Evolutionary conservation across 2,329 filamentous ascomycete genomes (phyloP), one percentile per base, ranked within the genome.

Genomic region (Albifimbria verrucaria): DNA sequence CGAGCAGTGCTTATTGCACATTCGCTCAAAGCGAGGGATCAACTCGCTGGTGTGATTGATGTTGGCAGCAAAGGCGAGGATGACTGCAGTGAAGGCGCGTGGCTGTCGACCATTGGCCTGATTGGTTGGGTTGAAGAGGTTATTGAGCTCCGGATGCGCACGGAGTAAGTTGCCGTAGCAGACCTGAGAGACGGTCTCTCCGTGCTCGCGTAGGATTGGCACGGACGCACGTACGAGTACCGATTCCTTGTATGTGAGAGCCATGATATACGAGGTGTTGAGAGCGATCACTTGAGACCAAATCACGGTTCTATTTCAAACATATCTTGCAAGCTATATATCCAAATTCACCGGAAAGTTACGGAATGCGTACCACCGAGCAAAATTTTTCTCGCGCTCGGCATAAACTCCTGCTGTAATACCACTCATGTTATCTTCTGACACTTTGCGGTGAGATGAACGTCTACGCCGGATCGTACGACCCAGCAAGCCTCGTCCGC

Each of bases 1-100:
- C 1, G 81, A 86, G 49, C 79, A 85, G 65, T 90, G 87, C 68
- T 89, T 89, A 67, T 89, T 80, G 66, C 83, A 85, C 55, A 79
- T 74, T 15, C 76, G 72, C 62, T 72, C 76, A 41, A 77, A 77
- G 3, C 50, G 49, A 2, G 51, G 24, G 18, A 47, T n/a, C 7
- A 59, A 45, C 20, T 45, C 54, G 22, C 25, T 36, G 21, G 49
- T 52, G 67, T 79, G 70, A 64, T 86, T 80, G 65, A 90, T 87
- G 69, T 89, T 81, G 50, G 78, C 71, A 25, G 87, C 87, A 62
- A 89, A 90, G 52, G 82, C 83, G 56, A 85, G 81, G 24, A 90
- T 80, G 24, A 61, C 59, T 12, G 56, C 52, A 15, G 62, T 61
- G 24, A 64, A 53, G 25, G 62, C 62, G 7, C 59, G 55, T 1